Evolutionary conservation across 208 protist genomes (phyloP), one percentile per base, ranked within the genome.

Genomic region (Leishmania aethiopica): DNA sequence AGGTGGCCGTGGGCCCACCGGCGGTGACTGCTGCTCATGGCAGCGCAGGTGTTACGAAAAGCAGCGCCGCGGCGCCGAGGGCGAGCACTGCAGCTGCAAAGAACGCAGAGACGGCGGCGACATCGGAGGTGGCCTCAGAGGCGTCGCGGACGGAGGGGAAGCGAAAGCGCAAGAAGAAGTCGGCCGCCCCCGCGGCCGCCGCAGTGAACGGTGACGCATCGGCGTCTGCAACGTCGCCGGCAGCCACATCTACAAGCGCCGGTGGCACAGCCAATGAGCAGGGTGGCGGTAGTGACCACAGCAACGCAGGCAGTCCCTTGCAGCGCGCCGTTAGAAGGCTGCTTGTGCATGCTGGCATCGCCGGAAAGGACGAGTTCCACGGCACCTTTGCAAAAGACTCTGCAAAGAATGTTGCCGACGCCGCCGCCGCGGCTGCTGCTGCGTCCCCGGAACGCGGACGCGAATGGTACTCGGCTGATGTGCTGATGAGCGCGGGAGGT

Each of bases 291-390:
- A 25, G n/a, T 11, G 57, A 57, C 7, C 75, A 42, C 17, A 2
- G 45, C 10, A 28, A 51, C 35, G 40, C 81, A 40, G 69, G 25
- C 15, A 37, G 71, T 22, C 72, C 72, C 11, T 75, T 79, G 70
- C 82, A 85, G 70, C 45, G 82, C 32, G 82, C 82, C 25, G 77
- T 85, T 8, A 45, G 69, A n/a, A 70, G 82, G 45, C 35, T 85
- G 70, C 82, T 85, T 4, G 77, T 81, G 22, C 77, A 85, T 25
- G 64, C 42, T 45, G 82, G 82, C 11, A 57, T 85, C 32, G 49
- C 60, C 45, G 53, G 40, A 49, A 81, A 85, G 22, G 59, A 55
- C 25, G 25, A 67, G 42, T 37, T 82, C 25, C 72, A 28, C 2
- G 22, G 57, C 19, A 77, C 77, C 32, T 81, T 81, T 57, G 10